Conservation (phyloP, 164 flowering plant genomes). For the Vitis amurensis region DNA sequence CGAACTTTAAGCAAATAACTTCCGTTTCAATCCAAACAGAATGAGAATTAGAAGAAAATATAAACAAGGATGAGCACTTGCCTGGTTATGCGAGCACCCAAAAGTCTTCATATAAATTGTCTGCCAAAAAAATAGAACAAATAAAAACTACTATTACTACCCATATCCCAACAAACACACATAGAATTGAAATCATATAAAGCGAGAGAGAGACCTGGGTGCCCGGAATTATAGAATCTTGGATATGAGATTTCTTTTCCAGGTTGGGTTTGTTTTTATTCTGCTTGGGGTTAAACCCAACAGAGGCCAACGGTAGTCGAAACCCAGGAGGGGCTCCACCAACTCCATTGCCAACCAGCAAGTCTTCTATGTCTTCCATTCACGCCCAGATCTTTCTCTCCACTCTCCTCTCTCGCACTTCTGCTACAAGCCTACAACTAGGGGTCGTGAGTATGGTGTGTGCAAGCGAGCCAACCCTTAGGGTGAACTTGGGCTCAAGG, state of each 20-base stretch:
- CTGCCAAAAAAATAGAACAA: conserved; percentile 34
- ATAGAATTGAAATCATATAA: not conserved
- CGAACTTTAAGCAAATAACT: too few species aligned
- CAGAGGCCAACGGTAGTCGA: conserved; percentile 62
- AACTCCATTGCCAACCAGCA: conserved; percentile 40
- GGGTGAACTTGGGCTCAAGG: too few species aligned
- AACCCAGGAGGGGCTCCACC: conserved; percentile 83
- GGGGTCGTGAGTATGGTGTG: too few species aligned
- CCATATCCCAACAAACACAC: not conserved
- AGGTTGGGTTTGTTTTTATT: conserved; percentile 28
- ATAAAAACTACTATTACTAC: not conserved
- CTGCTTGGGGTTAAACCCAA: conserved; percentile 60
- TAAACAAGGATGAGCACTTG: conserved; percentile 12
- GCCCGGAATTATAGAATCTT: conserved; percentile 63
- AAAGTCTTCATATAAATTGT: conserved; percentile 89
- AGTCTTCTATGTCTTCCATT: conserved; percentile 96
- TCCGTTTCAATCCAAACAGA: too few species aligned
- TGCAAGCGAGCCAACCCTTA: too few species aligned
- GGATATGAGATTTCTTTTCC: conserved; percentile 4
- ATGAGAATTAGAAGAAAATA: too few species aligned
- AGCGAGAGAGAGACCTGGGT: conserved; percentile 53
- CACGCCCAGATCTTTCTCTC: too few species aligned
- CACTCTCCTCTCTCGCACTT: too few species aligned
- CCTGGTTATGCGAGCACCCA: conserved; percentile 99
- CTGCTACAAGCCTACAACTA: too few species aligned